A percentile compares a stretch with the other conserved stretches of the same genome.
These are phyloP conservation scores for Ophiocordyceps sinensis DNA, from an alignment of 2,329 filamentous ascomycete species.

Conservation along the genomic window DNA sequence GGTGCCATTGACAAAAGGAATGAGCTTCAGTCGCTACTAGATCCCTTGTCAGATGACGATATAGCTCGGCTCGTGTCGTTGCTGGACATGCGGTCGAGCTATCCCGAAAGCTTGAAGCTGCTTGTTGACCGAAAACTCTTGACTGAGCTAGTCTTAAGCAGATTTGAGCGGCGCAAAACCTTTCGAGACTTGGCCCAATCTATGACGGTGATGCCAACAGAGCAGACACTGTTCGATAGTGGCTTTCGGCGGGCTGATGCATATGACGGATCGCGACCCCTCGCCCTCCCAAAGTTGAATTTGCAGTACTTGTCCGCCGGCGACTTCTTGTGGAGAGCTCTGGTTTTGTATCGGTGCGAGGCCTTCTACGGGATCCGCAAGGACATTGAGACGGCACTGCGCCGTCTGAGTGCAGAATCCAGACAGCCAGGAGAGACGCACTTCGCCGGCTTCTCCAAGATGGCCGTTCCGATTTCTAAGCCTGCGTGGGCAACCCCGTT, in stretches of 20 bases:
- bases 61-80: slow-evolving; percentile 51
- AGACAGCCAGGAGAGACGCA: slow-evolving; percentile 49
- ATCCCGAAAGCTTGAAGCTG: slow-evolving; percentile 57
- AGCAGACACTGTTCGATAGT: slow-evolving; percentile 64
- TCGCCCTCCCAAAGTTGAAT: slow-evolving; percentile 89
- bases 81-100: slow-evolving; percentile 69
- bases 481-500: slow-evolving; percentile 37
- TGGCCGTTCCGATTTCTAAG: slow-evolving; percentile 78
- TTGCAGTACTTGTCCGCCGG: slow-evolving; percentile 89
- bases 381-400: slow-evolving; percentile 72
- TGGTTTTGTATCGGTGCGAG: slow-evolving; percentile 78
- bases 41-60: slow-evolving; percentile 59
- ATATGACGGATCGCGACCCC: slow-evolving; percentile 74
- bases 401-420: slow-evolving; percentile 58
- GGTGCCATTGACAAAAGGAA: slow-evolving; percentile 68
- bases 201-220: slow-evolving; percentile 70
- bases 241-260: slow-evolving; percentile 66
- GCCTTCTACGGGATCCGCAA: slow-evolving; percentile 88
- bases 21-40: slow-evolving; percentile 65
- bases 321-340: slow-evolving; percentile 92
- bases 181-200: slow-evolving; percentile 68
- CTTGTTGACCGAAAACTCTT: slow-evolving; percentile 48
- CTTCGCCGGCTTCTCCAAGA: slow-evolving; percentile 78
- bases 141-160: slow-evolving; percentile 58
- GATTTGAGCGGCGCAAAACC: slow-evolving; percentile 62